Evolutionary conservation across 2,329 filamentous ascomycete genomes (phyloP), one percentile per base, ranked within the genome.

Genomic region (Xylaria digitata): DNA sequence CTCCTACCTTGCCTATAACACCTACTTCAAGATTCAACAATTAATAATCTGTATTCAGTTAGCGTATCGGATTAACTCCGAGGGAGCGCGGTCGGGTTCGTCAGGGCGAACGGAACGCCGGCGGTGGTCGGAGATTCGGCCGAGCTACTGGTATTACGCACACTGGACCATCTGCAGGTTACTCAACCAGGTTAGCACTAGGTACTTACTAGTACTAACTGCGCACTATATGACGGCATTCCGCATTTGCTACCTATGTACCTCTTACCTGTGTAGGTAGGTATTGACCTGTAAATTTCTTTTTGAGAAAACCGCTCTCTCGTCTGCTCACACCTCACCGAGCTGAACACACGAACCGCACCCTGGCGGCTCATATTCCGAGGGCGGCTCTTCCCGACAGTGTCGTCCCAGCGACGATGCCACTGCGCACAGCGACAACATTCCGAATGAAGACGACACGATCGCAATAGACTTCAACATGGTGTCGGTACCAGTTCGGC

Each of bases 401-500:
- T 58, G 65, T 61, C 65, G 61, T 68, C 55, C 30, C 49, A 60
- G 65, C 57, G 61, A 63, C 65, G 48, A 70, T 70, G 69, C 50
- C 55, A 63, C 60, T 63, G 61, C 56, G 54, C 64, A 48, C 42
- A 56, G 58, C 63, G 34, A 61, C 57, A 26, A 48, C 46, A 48
- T n/a, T 57, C 63, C 66, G 65, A 61, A 66, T 56, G 66, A 70
- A 55, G 63, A 63, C 65, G 56, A 61, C 55, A 60, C 62, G 46
- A 21, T 55, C 63, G 53, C 57, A 65, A 26, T 64, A 58, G 46
- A 52, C 32, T 40, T 48, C 52, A 66, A 54, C 45, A 72, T 71
- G 70, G 67, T 63, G 59, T 61, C 62, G 56, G 61, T 63, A 42
- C 61, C 67, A n/a, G 54, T 67, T 26, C 67, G 70, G 46, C 69